A percentile compares a stretch with the other conserved stretches of the same genome.
Conservation (phyloP, 331 rosid genomes). For the Acacia pycnantha region DNA sequence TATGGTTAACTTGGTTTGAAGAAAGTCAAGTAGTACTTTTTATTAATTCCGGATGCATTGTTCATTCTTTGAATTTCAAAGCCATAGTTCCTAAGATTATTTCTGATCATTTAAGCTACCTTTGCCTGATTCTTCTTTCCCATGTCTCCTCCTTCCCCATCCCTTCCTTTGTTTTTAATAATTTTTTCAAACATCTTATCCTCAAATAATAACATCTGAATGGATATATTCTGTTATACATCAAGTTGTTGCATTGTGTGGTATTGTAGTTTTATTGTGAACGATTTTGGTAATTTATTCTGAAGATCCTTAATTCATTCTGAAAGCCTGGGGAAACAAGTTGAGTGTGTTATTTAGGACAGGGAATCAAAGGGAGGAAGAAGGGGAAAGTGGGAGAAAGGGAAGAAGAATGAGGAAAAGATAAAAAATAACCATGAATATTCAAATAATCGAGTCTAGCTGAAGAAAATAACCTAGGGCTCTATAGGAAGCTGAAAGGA, state of each 20-base stretch:
- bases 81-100: not conserved
- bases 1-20: not conserved
- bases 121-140: not conserved
- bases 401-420: not conserved
- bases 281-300: not conserved
- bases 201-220: constrained; percentile 2
- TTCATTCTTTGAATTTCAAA: not conserved
- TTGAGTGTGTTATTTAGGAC: not conserved
- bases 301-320: constrained; percentile 13
- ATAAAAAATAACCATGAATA: not conserved
- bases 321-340: not conserved
- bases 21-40: constrained; percentile 1
- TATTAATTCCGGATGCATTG: not conserved
- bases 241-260: not conserved
- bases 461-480: not conserved
- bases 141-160: not conserved
- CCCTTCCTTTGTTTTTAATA: not conserved
- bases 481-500: not conserved
- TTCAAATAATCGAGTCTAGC: not conserved
- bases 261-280: constrained; percentile 11
- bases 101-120: not conserved
- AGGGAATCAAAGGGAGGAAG: not conserved
- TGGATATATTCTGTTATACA: not conserved
- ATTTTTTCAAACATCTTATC: not conserved
- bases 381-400: not conserved